Evolutionary conservation across 345 rosid genomes (phyloP), one percentile per base, ranked within the genome.

Genomic region (Erysimum cheiranthoides): DNA sequence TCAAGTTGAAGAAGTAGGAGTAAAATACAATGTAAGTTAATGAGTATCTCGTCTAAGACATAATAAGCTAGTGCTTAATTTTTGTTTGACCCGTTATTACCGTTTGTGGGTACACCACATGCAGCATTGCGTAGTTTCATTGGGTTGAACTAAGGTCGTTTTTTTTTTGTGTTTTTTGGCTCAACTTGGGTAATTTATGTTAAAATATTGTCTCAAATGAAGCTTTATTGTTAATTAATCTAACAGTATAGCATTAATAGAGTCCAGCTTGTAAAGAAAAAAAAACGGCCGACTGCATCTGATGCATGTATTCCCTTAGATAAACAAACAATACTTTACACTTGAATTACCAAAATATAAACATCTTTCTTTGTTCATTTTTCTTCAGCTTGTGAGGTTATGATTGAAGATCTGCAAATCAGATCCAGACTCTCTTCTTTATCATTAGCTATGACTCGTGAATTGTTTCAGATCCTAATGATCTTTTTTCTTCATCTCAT

Each of bases 31-130:
- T 68, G 2, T 7, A 30, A 64, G 40, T 30, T n/a, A 49, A 25
- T 4, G 42, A 17, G 45, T 58, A 49, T 49, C 43, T 49, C 17
- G 18, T 38, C 36, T 27, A 46, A 70, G 46, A 45, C 46, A 45
- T 13, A 32, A 35, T 18, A 32, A 35, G 68, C 11, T 71, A 46
- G 47, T 25, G 36, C 36, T 59, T 35, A n/a, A 14, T 46, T 58
- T 58, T 51, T 40, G 54, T 52, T 73, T 73, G 77, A 73, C 76
- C 70, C 76, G 76, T 73, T 73, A 38, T 61, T 30, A 39, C 70
- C 53, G 77, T 52, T 52, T 39, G 10, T 17, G 11, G 3, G 25
- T 63, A 42, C 56, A 63, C 62, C 56, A 73, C 64, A 73, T 64
- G 70, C 63, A 63, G 17, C 43, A 73, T 57, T 73, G 71, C 57